Base-by-base conservation (phyloP, 73 alveolate genomes). In the Paraurostyla sp. region DNA sequence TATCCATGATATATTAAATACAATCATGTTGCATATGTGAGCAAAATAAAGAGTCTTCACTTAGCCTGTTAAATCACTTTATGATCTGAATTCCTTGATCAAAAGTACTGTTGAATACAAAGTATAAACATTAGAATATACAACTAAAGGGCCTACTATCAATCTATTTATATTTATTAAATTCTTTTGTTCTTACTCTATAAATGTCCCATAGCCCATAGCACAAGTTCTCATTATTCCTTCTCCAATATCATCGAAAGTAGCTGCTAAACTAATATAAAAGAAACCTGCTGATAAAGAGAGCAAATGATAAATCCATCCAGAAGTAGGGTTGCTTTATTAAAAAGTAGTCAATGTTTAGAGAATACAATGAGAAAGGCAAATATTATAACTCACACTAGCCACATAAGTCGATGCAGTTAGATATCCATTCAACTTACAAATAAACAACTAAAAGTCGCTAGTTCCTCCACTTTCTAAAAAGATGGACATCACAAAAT, bases 151-250 rank as follows among this genome's bases (percentile, higher is more conserved):
- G 33, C 57, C 85, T 13, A 33, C 68, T 13, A 69, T 18, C 18
- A 69, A 23, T 40, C 85, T 69, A 69, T n/a, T n/a, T n/a, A n/a
- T n/a, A n/a, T n/a, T n/a, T n/a, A n/a, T n/a, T n/a, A n/a, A n/a
- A n/a, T n/a, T n/a, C n/a, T n/a, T n/a, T n/a, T n/a, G n/a, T n/a
- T n/a, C n/a, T 62, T 62, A 62, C 80, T 62, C 80, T 22, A 62
- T 62, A 50, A 9, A 15, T 13, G 52, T 62, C 4, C 80, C 80
- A 25, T 62, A 62, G 3, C 27, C 80, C 80, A 62, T 62, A 16
- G 80, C 80, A 50, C 80, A 62, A 9, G 80, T 62, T 36, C 16
- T 29, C 80, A 62, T 62, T 6, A 62, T 50, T 15, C 80, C 80
- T 62, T 62, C 52, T 22, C 80, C 80, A 11, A 62, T 62, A 50